A percentile compares a stretch with the other conserved stretches of the same genome.
Conservation (phyloP, 2,329 filamentous ascomycete genomes). For the Pezicula neosporulosa region DNA sequence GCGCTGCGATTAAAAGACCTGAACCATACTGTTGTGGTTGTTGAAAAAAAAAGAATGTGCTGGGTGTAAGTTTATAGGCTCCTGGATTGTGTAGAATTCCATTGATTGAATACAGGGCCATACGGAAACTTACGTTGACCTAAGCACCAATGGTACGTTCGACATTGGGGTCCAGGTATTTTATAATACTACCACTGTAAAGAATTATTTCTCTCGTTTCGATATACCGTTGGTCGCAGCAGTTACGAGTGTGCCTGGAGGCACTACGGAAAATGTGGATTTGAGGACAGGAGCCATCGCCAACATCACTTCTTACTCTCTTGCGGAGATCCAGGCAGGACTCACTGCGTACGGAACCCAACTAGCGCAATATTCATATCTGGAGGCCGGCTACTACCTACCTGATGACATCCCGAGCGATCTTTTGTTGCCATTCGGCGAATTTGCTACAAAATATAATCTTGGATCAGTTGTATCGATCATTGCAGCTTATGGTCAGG, state of each 20-base stretch:
- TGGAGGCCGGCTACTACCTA: constrained; percentile 36
- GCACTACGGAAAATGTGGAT: too few species aligned
- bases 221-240: neutral
- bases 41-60: constrained; percentile 33
- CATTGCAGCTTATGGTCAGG: constrained; percentile 39
- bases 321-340: neutral
- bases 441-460: constrained; percentile 12
- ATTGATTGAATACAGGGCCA: constrained; percentile 31
- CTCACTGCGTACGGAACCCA: constrained; percentile 9
- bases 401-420: neutral
- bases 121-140: constrained; percentile 41
- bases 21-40: constrained; percentile 32
- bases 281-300: neutral
- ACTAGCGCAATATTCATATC: constrained; percentile 25
- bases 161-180: constrained; percentile 33
- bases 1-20: constrained; percentile 35
- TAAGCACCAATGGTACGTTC: constrained; percentile 26
- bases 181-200: constrained; percentile 6
- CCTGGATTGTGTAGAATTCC: too few species aligned
- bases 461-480: constrained; percentile 19
- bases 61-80: constrained; percentile 28
- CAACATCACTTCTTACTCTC: neutral
- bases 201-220: constrained; percentile 8
- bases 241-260: too few species aligned
- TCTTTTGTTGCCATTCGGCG: constrained; percentile 2